phyloP scores from a whole-genome alignment of 2,329 filamentous ascomycete genomes.

The Aureobasidium sp. region DNA sequence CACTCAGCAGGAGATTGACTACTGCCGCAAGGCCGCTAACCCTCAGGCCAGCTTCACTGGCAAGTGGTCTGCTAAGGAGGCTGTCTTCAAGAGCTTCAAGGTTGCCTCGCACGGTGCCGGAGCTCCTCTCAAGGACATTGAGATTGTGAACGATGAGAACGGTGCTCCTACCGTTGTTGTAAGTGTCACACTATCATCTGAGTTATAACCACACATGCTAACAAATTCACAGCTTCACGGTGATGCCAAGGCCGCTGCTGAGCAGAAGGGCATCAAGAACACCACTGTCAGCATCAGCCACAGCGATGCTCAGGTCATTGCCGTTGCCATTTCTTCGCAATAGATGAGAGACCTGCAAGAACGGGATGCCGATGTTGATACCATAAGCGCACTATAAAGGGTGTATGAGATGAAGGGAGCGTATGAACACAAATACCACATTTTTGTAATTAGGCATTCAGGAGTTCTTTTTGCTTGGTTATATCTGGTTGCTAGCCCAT shows the following conservation, averaged over 20 bases:
- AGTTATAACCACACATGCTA: too few relatives aligned
- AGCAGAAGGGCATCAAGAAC: conserved; percentile 76
- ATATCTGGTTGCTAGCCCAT: too few relatives aligned
- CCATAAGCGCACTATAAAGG: neutral
- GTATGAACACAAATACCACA: conserved; percentile 10
- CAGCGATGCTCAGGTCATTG: conserved; percentile 87
- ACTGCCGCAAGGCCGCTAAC: conserved; percentile 72
- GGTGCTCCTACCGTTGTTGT: conserved; percentile 81
- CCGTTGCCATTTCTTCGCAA: conserved; percentile 57
- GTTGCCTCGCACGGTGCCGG: conserved; percentile 82
- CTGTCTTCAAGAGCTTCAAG: conserved; percentile 94
- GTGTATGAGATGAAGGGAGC: conserved; percentile 7
- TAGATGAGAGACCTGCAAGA: conserved; percentile 16
- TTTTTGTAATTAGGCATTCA: conserved; percentile 14
- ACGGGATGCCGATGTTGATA: neutral
- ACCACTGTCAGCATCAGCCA: conserved; percentile 94
- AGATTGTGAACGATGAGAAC: conserved; percentile 72
- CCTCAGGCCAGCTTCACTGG: conserved; percentile 90
- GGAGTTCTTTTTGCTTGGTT: conserved; percentile 6
- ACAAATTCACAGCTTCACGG: conserved; percentile 64
- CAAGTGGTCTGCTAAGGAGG: conserved; percentile 95
- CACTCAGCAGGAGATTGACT: conserved; percentile 72
- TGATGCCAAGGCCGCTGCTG: conserved; percentile 74
- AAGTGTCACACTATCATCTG: too few relatives aligned
- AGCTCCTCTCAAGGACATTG: conserved; percentile 87